Percentiles rank a stretch among this genome's conserved stretches.
phyloP scores from a whole-genome alignment of 2,329 filamentous ascomycete species.

The Aspergillus chevalieri region DNA sequence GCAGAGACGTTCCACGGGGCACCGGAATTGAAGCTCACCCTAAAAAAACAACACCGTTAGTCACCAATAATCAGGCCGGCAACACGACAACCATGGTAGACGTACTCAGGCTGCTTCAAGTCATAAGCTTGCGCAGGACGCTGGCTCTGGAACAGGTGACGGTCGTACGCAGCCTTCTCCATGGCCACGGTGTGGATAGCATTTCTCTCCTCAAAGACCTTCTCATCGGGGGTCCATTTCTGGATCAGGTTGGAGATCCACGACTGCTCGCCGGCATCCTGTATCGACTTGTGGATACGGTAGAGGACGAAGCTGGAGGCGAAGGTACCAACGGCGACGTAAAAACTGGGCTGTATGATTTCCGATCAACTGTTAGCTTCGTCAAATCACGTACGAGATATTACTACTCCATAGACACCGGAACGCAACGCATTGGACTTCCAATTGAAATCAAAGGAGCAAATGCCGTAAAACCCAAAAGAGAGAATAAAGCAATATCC shows the following conservation, averaged over 20 bases:
- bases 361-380: constrained; percentile 13
- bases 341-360: constrained; percentile 41
- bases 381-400: background rate
- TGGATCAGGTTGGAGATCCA: constrained; percentile 46
- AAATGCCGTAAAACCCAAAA: background rate
- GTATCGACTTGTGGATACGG: constrained; percentile 32
- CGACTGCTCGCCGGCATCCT: constrained; percentile 34
- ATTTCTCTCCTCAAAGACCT: constrained; percentile 52
- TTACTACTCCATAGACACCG: too few relatives aligned
- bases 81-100: constrained; percentile 13
- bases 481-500: constrained; percentile 5
- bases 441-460: too few relatives aligned
- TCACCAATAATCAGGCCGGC: background rate
- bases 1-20: constrained; percentile 60
- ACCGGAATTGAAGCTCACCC: constrained; percentile 54
- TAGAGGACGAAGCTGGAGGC: constrained; percentile 39
- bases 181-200: constrained; percentile 55
- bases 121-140: constrained; percentile 42
- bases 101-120: constrained; percentile 61
- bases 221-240: constrained; percentile 49
- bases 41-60: constrained; percentile 24
- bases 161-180: constrained; percentile 58
- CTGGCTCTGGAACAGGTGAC: constrained; percentile 52
- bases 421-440: too few relatives aligned
- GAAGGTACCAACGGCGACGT: constrained; percentile 39